These are phyloP conservation scores for Candida stauntonica DNA, from an alignment of 805 yeast species.

Conservation along the genomic window DNA sequence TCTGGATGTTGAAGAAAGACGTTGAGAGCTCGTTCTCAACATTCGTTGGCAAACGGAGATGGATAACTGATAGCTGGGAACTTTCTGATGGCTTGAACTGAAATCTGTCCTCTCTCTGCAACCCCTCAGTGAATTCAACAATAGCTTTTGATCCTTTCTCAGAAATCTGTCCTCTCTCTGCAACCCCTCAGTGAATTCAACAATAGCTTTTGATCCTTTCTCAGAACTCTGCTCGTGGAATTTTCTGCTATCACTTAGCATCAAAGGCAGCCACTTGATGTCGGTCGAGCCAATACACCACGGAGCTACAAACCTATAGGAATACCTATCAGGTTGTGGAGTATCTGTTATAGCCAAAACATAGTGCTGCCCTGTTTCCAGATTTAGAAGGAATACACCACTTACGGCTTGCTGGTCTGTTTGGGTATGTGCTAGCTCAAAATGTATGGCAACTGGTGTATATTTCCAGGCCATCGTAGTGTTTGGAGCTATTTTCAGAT, in stretches of 20 bases:
- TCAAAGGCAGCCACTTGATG: conserved; percentile 11
- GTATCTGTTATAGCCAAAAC: conserved; percentile 18
- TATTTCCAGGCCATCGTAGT: conserved; percentile 18
- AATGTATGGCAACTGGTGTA: conserved; percentile 26
- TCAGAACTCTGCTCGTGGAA: conserved; percentile 1
- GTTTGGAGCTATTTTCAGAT: background rate
- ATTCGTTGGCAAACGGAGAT: conserved; percentile 13
- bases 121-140: conserved; percentile 4
- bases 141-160: background rate
- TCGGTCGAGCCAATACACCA: conserved; percentile 19
- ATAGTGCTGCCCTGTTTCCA: conserved; percentile 10
- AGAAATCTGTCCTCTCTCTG: conserved; percentile 2
- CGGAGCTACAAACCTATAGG: conserved; percentile 15
- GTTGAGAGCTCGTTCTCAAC: background rate
- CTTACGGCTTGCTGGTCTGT: conserved; percentile 18
- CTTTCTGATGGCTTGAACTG: conserved; percentile 17
- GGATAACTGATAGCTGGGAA: conserved; percentile 13
- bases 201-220: background rate
- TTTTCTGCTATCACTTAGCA: conserved; percentile 5
- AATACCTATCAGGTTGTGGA: conserved; percentile 13
- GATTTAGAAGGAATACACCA: conserved; percentile 21
- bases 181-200: conserved; percentile 4
- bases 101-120: conserved; percentile 14
- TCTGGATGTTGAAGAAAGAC: conserved; percentile 12
- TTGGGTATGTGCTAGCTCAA: conserved; percentile 7